A percentile compares a stretch with the other conserved stretches of the same genome.
These are phyloP conservation scores for Mortierella sp. DNA, from an alignment of 371 early-diverging fungal genomes.

Conservation along the genomic window DNA sequence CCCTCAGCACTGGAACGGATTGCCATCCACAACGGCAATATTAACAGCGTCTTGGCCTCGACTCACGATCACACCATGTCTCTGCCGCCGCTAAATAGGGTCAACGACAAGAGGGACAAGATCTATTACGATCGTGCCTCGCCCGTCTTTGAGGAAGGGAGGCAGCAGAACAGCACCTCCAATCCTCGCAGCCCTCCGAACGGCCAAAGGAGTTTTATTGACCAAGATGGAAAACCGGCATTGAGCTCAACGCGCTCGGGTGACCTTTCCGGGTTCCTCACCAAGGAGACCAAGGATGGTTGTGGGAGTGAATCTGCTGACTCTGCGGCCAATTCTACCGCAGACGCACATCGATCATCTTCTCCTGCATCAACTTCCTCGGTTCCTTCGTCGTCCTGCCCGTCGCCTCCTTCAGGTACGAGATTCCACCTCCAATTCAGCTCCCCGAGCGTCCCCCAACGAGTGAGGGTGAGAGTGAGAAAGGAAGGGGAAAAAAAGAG, in stretches of 20 bases:
- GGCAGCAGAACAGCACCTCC: constrained; percentile 6
- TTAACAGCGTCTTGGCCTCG: constrained; percentile 42
- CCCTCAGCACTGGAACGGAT: constrained; percentile 43
- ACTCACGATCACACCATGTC: constrained; percentile 39
- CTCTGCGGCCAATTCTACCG: constrained; percentile 28
- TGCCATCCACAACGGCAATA: constrained; percentile 50
- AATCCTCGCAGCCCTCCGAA: constrained; percentile 12
- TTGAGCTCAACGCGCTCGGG: constrained; percentile 4
- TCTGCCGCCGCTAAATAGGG: constrained; percentile 14
- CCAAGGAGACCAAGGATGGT: constrained; percentile 9
- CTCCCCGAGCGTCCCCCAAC: neutral
- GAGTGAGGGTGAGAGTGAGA: neutral
- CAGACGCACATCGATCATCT: constrained; percentile 38
- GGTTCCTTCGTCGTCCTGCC: constrained; percentile 28
- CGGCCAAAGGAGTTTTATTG: neutral
- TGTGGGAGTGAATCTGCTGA: constrained; percentile 46
- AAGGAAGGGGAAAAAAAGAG: neutral
- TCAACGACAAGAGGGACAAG: constrained; percentile 13
- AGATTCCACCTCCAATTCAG: neutral
- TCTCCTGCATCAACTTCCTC: constrained; percentile 45
- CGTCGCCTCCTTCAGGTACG: constrained; percentile 49
- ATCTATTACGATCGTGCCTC: constrained; percentile 5
- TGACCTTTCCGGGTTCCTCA: constrained; percentile 13
- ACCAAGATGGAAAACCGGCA: constrained; percentile 12
- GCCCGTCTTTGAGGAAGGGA: constrained; percentile 5